Evolutionary conservation across 495 filamentous ascomycete species (phyloP).

Genomic region (Neurospora sp.): DNA sequence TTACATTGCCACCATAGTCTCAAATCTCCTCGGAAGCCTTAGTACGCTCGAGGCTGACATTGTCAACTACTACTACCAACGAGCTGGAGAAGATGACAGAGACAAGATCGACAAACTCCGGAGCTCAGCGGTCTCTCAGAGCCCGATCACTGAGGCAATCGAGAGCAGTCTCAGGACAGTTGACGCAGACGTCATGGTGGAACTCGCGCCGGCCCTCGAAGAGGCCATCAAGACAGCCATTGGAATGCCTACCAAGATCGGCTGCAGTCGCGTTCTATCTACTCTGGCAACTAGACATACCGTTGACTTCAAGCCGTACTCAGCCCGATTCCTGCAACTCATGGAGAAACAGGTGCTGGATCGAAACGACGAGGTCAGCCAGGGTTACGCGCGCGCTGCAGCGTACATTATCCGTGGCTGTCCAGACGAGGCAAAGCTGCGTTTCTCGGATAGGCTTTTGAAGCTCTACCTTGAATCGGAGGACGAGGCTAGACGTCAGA

Average conservation of each 20-base stretch:
- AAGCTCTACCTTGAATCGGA: slow-evolving; percentile 71
- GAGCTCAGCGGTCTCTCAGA: slow-evolving; percentile 64
- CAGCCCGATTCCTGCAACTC: slow-evolving; percentile 64
- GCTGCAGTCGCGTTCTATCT: slow-evolving; percentile 73
- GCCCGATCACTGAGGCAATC: slow-evolving; percentile 90
- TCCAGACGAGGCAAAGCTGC: slow-evolving; percentile 55
- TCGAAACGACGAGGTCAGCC: slow-evolving; percentile 80
- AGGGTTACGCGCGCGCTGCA: slow-evolving; percentile 72
- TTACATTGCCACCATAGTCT: slow-evolving; percentile 71
- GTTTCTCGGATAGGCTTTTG: slow-evolving; percentile 55
- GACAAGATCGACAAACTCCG: slow-evolving; percentile 81
- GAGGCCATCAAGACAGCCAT: slow-evolving; percentile 74
- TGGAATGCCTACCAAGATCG: slow-evolving; percentile 87
- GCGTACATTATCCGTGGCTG: slow-evolving; percentile 77
- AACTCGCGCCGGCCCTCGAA: slow-evolving; percentile 60
- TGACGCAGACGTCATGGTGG: slow-evolving; percentile 62
- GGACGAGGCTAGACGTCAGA: slow-evolving; percentile 58
- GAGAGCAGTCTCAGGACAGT: slow-evolving; percentile 81
- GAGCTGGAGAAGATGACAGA: slow-evolving; percentile 75
- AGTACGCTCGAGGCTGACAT: slow-evolving; percentile 78
- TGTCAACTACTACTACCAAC: slow-evolving; percentile 86
- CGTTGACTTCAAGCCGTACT: slow-evolving; percentile 64
- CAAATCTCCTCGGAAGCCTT: slow-evolving; percentile 66
- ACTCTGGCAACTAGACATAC: slow-evolving; percentile 74
- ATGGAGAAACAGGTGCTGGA: slow-evolving; percentile 74